Percentiles rank a stretch among this genome's conserved stretches.
Conservation (phyloP, 768 basidiomycete genomes). For the Naganishia randhawae region DNA sequence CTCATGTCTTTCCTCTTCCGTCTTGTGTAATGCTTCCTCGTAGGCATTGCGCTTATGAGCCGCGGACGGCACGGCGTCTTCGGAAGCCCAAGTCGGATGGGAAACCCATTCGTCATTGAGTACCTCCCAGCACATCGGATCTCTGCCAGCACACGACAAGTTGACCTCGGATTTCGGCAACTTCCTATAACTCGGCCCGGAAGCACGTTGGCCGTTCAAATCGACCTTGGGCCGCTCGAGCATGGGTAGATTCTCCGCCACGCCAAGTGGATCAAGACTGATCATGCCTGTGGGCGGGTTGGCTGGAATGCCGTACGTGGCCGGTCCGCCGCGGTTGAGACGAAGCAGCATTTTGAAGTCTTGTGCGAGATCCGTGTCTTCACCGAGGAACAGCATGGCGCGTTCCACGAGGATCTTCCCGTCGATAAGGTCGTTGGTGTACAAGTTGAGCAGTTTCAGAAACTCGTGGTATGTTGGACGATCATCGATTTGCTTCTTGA, state of each 20-base stretch:
- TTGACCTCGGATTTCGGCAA: constrained; percentile 80
- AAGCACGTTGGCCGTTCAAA: constrained; percentile 53
- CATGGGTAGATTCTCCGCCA: constrained; percentile 70
- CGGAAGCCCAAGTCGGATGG: constrained; percentile 96
- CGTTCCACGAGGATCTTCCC: constrained; percentile 73
- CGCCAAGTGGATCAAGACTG: constrained; percentile 54
- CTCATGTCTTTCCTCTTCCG: constrained; percentile 97
- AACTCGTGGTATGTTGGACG: constrained; percentile 67
- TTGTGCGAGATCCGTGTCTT: constrained; percentile 67
- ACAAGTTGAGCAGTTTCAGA: constrained; percentile 84
- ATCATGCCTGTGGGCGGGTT: constrained; percentile 39
- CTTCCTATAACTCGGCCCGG: constrained; percentile 89
- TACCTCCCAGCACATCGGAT: constrained; percentile 89
- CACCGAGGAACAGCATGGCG: constrained; percentile 74
- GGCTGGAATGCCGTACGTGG: constrained; percentile 34
- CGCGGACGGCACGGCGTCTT: constrained; percentile 81
- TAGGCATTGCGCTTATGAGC: constrained; percentile 94
- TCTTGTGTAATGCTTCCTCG: constrained; percentile 92
- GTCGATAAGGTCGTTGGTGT: constrained; percentile 87
- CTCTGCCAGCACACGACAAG: constrained; percentile 88
- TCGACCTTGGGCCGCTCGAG: constrained; percentile 69
- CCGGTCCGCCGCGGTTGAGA: constrained; percentile 61
- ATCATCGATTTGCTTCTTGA: constrained; percentile 58
- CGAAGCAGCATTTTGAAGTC: constrained; percentile 84
- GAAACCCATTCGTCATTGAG: constrained; percentile 98